Percentiles rank a stretch among this genome's conserved stretches.
Evolutionary conservation across 306 rosid genomes (phyloP).

Genomic region (Trifolium fragiferum): DNA sequence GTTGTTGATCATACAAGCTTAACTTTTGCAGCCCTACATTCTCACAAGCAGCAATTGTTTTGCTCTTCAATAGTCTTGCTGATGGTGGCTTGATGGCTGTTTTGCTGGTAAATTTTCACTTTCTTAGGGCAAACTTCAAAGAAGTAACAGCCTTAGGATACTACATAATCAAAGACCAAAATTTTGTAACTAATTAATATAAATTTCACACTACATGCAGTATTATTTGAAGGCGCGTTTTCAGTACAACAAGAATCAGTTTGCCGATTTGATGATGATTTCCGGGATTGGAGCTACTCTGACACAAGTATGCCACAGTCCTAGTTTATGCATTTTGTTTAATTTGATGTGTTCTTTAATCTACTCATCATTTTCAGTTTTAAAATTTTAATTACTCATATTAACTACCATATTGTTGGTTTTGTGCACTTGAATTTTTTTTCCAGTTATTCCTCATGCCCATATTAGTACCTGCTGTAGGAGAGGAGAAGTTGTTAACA

Average conservation of each 20-base stretch:
- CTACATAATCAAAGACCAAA: not conserved
- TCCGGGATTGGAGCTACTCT: constrained; percentile 64
- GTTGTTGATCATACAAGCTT: constrained; percentile 16
- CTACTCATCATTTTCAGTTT: constrained; percentile 6
- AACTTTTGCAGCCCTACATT: constrained; percentile 68
- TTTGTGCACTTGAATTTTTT: constrained; percentile 31
- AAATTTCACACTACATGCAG: constrained; percentile 57
- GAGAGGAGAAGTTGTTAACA: constrained; percentile 79
- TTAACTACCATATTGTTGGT: not conserved
- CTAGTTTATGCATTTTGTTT: not conserved
- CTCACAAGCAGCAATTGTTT: constrained; percentile 72
- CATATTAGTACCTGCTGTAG: constrained; percentile 55
- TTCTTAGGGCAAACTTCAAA: not conserved
- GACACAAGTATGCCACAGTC: constrained; percentile 62
- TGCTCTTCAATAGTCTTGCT: constrained; percentile 74
- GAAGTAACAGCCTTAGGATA: not conserved
- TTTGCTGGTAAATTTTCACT: constrained; percentile 55
- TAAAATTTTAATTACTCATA: not conserved
- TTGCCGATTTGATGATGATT: constrained; percentile 78
- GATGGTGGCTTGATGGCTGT: constrained; percentile 75
- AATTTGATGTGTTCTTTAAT: constrained; percentile 28
- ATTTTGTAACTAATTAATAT: constrained; percentile 3
- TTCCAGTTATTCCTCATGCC: constrained; percentile 78
- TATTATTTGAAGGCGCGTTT: constrained; percentile 88
- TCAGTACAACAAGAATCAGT: constrained; percentile 77